Base-by-base conservation (phyloP, 2,329 filamentous ascomycete species). In the Neodidymelliopsis sp. region DNA sequence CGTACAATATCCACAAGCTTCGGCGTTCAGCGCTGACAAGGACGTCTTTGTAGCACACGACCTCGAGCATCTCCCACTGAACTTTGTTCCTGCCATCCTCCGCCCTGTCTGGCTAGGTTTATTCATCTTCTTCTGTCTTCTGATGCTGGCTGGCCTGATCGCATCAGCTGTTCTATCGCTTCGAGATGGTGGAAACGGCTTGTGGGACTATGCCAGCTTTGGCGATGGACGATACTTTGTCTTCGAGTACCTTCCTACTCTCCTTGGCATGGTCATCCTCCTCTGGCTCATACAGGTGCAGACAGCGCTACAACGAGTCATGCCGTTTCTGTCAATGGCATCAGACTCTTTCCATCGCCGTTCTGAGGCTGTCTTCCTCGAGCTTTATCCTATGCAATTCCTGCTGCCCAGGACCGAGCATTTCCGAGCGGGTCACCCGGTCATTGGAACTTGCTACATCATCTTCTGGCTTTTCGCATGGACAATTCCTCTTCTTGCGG, bases 191-290 rank as follows among this genome's bases (percentile, higher is more conserved):
- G 90, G 90, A 0, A 70, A 78, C 8, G 90, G 70, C 6, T 75
- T 97, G 10, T 85, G 83, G 66, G 73, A 80, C 3, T 96, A 92
- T 68, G 75, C 77, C 24, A 81, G 80, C 22, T 87, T 91, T 48
- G 88, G 89, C 53, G 87, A 87, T 38, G 81, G 80, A 7, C 81
- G 86, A 57, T 96, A 95, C 73, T 96, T 97, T 69, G 73, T 95
- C 35, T 94, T 96, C 70, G 84, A 91, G 53, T 90, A 96, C 56
- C 75, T 97, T 1, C 92, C 93, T 2, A 90, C 91, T 47, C 76
- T 96, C 0, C 67, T 95, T 11, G 90, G 86, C 0, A 84, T 85
- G 15, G 58, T 87, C 10, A 75, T 96, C 25, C 79, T 94, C 34
- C 70, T 97, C 6, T 96, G 90, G 79, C 81, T 90, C 1, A 87